Evolutionary conservation across 2,329 filamentous ascomycete genomes (phyloP).

Genomic region (Tympanopsis confertula): DNA sequence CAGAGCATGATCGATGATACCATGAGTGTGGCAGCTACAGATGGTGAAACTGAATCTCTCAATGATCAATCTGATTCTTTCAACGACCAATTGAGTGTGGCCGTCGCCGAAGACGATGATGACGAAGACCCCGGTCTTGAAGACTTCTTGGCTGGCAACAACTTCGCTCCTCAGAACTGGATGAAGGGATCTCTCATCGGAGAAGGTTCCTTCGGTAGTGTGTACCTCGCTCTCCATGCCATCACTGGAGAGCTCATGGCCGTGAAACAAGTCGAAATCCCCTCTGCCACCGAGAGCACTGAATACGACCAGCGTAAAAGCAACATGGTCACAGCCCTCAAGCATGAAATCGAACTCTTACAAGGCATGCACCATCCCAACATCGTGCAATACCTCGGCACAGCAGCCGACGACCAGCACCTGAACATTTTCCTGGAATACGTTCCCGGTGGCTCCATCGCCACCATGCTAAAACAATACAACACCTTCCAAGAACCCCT

Average conservation of each 20-base stretch:
- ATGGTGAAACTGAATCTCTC: too few species aligned
- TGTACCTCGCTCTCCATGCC: conserved; percentile 88
- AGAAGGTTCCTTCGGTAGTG: conserved; percentile 89
- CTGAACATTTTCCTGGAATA: conserved; percentile 99
- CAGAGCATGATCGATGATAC: conserved; percentile 50
- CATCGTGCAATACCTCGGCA: conserved; percentile 96
- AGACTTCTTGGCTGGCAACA: conserved; percentile 51
- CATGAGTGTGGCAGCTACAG: conserved; percentile 39
- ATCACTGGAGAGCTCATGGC: conserved; percentile 95
- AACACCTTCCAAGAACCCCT: conserved; percentile 87
- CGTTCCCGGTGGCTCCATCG: conserved; percentile 90
- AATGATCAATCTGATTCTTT: too few species aligned
- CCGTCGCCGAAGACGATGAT: conserved; percentile 53
- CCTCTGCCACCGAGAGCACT: conserved; percentile 64
- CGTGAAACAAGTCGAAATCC: conserved; percentile 94
- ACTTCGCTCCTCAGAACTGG: conserved; percentile 57
- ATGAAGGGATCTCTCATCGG: conserved; percentile 65
- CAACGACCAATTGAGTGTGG: conserved; percentile 43
- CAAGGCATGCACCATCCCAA: conserved; percentile 91
- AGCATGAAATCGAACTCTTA: conserved; percentile 88
- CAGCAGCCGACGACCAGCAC: conserved; percentile 78
- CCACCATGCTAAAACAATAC: conserved; percentile 97
- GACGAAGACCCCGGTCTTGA: conserved; percentile 49
- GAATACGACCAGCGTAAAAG: conserved; percentile 85
- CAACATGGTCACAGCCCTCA: conserved; percentile 93